A percentile compares a stretch with the other conserved stretches of the same genome.
Conservation (phyloP, 345 rosid genomes). For the Acer saccharum region DNA sequence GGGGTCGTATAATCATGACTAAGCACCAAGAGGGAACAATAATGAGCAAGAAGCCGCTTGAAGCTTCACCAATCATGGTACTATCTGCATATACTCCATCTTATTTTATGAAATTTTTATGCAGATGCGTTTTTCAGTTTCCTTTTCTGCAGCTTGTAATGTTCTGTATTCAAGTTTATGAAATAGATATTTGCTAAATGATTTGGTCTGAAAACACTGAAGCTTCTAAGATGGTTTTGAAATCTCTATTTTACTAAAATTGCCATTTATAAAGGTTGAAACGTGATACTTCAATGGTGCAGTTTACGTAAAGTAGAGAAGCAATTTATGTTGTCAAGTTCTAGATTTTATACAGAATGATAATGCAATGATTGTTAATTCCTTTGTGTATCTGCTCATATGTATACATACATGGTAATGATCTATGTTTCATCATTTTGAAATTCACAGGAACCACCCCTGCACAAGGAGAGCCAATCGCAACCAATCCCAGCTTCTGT, state of each 20-base stretch:
- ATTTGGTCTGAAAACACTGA: neutral
- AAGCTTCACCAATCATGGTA: slow-evolving; percentile 48
- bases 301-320: neutral
- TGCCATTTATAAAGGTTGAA: neutral
- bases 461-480: slow-evolving; percentile 36
- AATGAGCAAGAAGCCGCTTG: slow-evolving; percentile 31
- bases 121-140: slow-evolving; percentile 1
- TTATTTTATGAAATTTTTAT: slow-evolving; percentile 2
- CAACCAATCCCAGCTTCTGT: slow-evolving; percentile 33
- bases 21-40: slow-evolving; percentile 40
- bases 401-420: neutral
- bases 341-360: neutral
- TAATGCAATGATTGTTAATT: neutral
- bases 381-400: neutral
- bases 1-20: slow-evolving; percentile 28
- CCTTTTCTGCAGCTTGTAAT: neutral
- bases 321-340: neutral
- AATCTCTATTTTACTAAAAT: neutral
- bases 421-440: slow-evolving; percentile 13
- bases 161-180: neutral
- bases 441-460: slow-evolving; percentile 38
- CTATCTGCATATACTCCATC: neutral
- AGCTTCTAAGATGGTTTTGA: neutral
- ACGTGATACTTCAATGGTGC: neutral
- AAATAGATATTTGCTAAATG: neutral